These are phyloP conservation scores for Hypericum androsaemum DNA, from an alignment of 345 rosid species.

Conservation along the genomic window DNA sequence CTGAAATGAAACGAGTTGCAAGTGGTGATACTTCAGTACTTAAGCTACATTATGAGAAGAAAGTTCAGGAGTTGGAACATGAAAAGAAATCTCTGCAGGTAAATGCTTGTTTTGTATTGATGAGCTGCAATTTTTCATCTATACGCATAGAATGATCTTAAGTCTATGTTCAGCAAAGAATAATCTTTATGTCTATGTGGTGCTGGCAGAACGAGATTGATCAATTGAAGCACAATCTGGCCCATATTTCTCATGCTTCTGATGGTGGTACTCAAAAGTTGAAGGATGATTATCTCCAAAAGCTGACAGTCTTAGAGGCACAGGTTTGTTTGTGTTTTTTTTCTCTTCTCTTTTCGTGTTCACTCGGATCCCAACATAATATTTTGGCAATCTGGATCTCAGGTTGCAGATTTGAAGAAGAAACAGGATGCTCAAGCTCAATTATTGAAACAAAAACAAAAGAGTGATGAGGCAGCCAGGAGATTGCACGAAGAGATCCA, in stretches of 20 bases:
- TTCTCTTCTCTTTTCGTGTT: constrained; percentile 5
- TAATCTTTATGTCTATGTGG: constrained; percentile 9
- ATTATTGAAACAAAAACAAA: constrained; percentile 87
- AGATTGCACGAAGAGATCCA: constrained; percentile 86
- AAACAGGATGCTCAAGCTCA: constrained; percentile 98
- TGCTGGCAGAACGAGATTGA: constrained; percentile 80
- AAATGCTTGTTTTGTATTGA: constrained; percentile 5
- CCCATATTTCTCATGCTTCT: constrained; percentile 57
- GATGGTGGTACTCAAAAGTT: constrained; percentile 78
- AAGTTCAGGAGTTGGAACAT: constrained; percentile 76
- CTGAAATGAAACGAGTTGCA: constrained; percentile 80
- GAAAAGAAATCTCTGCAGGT: constrained; percentile 82
- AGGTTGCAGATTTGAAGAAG: constrained; percentile 86
- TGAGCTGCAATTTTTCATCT: not conserved
- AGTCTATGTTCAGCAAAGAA: not conserved
- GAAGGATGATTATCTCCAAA: constrained; percentile 80
- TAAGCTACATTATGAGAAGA: constrained; percentile 90
- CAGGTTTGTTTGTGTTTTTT: constrained; percentile 41
- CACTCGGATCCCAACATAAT: not conserved
- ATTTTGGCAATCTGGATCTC: constrained; percentile 11
- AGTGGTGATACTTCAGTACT: constrained; percentile 71
- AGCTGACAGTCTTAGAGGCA: constrained; percentile 73
- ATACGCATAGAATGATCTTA: not conserved
- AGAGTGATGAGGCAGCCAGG: constrained; percentile 83
- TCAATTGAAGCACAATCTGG: constrained; percentile 58